phyloP scores from a whole-genome alignment of 2,329 filamentous ascomycete species.

The Coleophoma crateriformis region DNA sequence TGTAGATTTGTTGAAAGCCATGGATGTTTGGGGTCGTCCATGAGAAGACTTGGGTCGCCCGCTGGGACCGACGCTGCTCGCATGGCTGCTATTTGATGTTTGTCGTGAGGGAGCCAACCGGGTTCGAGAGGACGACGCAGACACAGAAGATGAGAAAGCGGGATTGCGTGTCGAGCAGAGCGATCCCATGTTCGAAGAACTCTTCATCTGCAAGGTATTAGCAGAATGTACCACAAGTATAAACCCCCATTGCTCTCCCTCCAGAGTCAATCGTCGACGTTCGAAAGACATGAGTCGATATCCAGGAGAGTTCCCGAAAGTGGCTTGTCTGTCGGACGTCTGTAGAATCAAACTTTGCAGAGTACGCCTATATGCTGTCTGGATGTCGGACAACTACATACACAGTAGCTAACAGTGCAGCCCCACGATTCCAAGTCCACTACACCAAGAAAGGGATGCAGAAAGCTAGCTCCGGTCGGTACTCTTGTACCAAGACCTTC shows the following conservation, averaged over 20 bases:
- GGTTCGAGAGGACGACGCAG: slow-evolving; percentile 30
- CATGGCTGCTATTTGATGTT: slow-evolving; percentile 42
- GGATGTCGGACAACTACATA: background rate
- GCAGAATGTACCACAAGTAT: background rate
- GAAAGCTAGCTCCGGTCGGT: too few relatives aligned
- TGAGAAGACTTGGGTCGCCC: slow-evolving; percentile 37
- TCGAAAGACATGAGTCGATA: too few relatives aligned
- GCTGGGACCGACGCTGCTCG: slow-evolving; percentile 50
- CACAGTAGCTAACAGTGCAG: background rate
- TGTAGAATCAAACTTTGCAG: slow-evolving; percentile 1
- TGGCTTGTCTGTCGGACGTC: background rate
- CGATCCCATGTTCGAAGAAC: slow-evolving; percentile 13
- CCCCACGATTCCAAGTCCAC: too few relatives aligned
- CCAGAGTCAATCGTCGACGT: too few relatives aligned
- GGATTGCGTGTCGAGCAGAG: too few relatives aligned
- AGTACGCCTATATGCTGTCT: background rate
- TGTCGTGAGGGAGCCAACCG: slow-evolving; percentile 35
- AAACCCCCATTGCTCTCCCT: too few relatives aligned
- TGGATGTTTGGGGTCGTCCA: slow-evolving; percentile 43
- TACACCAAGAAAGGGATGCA: too few relatives aligned
- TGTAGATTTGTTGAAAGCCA: slow-evolving; percentile 40
- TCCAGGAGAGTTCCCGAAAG: too few relatives aligned
- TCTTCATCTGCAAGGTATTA: slow-evolving; percentile 4
- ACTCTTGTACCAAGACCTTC: too few relatives aligned
- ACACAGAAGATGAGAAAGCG: slow-evolving; percentile 32